Evolutionary conservation across 495 filamentous ascomycete genomes (phyloP), one percentile per base, ranked within the genome.

Genomic region (Astrocystis sublimbata): DNA sequence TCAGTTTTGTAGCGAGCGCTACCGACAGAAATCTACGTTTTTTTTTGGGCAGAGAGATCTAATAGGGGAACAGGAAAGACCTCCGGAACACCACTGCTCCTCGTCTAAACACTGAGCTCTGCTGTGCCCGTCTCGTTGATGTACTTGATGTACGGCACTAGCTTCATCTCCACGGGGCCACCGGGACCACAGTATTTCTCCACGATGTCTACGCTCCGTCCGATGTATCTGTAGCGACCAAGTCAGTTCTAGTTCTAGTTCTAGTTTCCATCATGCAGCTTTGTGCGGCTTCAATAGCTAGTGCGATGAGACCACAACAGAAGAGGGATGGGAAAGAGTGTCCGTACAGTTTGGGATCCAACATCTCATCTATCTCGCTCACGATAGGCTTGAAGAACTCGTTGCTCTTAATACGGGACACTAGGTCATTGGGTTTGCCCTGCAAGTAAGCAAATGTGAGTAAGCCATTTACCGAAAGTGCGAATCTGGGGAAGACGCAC

Each of bases 321-420:
- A 58, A 51, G 46, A 45, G 56, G 40, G 12, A 52, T 40, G 35
- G 79, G 78, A 23, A 81, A 81, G 26, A 87, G 75, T n/a, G 35
- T 91, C 89, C 62, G 88, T 88, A 96, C 43, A 85, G 83, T 58
- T 75, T 73, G 1, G 89, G 86, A 62, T 92, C 85, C 42, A 96
- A 79, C 74, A 98, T 81, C 50, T 66, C 70, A 61, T 96, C 91
- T 40, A 97, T 79, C 59, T 97, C 86, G 50, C 66, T 78, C 75
- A 86, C 82, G 60, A 98, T 88, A n/a, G 91, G 88, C 69, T 82
- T 77, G 81, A 98, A 97, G 83, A 92, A 97, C 47, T 83, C 76
- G 17, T 81, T 84, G 58, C 77, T 80, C 75, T 86, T 87, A 71
- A 97, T 91, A 15, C 92, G 83, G 64, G 90, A 86, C 52, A 96